Evolutionary conservation across 805 yeast genomes (phyloP), one percentile per base, ranked within the genome.

Genomic region (Blastobotrys chiropterorum): DNA sequence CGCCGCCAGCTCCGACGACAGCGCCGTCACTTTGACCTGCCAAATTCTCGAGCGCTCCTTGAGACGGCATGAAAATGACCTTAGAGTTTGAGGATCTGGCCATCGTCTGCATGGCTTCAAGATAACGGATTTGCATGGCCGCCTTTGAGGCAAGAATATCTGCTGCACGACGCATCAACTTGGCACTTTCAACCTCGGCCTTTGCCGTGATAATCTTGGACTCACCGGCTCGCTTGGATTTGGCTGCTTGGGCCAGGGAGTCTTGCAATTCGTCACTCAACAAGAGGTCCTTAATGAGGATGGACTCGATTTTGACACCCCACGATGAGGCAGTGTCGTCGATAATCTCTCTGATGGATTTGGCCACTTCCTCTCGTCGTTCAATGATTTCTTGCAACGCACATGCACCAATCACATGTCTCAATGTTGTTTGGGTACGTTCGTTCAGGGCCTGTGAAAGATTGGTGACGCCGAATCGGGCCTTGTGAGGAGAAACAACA

Each of bases 51-150:
- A 72, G 65, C 14, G 72, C 72, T 46, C 63, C 65, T 45, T 75
- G 71, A 40, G 74, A 65, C 3, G 90, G 89, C 88, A 83, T 83
- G 66, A 83, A 83, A 30, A 83, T 83, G 49, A 83, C 89, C 67
- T 82, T 80, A n/a, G 86, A 69, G 53, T 78, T 76, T 1, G 87
- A 70, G 48, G 74, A 62, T 56, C 70, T 78, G 38, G 87, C 85
- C 88, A 83, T 83, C 55, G 72, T 73, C 68, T 82, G 87, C 81
- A 83, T 80, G n/a, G 89, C 89, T 60, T 83, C 90, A 67, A 83
- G 74, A 63, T 83, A 83, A 67, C 90, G 72, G 65, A 83, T 83
- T 71, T 83, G 89, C 86, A 83, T 82, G 26, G 89, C 90, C 13
- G 88, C 80, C 58, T 82, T 82, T 40, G 86, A 80, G 45, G 85